A percentile compares a stretch with the other conserved stretches of the same genome.
Conservation (phyloP, 192 early-diverging fungal genomes). For the Pilobolus umbonatus region DNA sequence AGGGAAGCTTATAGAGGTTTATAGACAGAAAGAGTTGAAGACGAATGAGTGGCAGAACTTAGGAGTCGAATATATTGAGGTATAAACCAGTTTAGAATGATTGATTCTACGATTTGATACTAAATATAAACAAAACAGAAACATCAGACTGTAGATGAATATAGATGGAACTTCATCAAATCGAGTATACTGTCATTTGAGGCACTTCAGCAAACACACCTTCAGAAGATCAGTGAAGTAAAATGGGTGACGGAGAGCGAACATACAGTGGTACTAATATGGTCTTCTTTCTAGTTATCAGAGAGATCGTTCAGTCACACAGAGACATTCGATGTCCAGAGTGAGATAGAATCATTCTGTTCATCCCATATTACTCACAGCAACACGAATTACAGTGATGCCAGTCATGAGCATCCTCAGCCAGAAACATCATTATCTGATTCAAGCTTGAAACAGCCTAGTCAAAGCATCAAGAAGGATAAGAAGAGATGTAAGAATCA, state of each 20-base stretch:
- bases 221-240: constrained; percentile 24
- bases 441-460: neutral
- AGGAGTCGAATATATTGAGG: constrained; percentile 15
- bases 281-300: too few species aligned
- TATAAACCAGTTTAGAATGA: neutral
- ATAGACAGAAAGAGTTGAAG: constrained; percentile 9
- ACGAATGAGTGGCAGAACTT: constrained; percentile 7
- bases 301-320: too few species aligned
- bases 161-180: constrained; percentile 19
- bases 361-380: neutral
- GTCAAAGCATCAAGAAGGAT: neutral
- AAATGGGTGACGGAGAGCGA: too few species aligned
- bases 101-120: neutral
- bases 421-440: constrained; percentile 10
- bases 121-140: constrained; percentile 6
- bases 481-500: constrained; percentile 10
- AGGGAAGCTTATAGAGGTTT: constrained; percentile 8
- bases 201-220: constrained; percentile 23
- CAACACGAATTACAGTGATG: neutral
- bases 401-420: neutral
- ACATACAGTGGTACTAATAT: too few species aligned
- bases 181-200: constrained; percentile 18
- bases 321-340: too few species aligned
- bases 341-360: too few species aligned
- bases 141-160: constrained; percentile 22